A percentile compares a stretch with the other conserved stretches of the same genome.
phyloP scores from a whole-genome alignment of 805 yeast genomes.

The Candida argentea region DNA sequence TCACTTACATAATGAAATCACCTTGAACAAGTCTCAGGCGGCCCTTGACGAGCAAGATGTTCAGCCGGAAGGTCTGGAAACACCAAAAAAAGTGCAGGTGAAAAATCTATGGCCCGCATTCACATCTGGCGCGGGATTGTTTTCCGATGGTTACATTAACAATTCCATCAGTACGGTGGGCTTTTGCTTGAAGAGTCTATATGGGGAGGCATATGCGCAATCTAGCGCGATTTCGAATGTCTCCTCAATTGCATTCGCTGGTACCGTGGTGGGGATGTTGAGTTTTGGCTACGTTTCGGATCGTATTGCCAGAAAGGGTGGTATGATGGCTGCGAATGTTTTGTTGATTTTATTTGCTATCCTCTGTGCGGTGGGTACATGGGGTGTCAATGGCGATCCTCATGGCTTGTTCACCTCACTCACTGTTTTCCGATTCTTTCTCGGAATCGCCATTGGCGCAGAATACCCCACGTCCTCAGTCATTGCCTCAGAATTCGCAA shows the following conservation, averaged over 20 bases:
- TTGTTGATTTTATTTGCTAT: conserved; percentile 72
- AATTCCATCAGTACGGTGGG: conserved; percentile 73
- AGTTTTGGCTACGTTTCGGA: conserved; percentile 76
- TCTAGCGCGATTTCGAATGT: conserved; percentile 73
- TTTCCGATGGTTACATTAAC: conserved; percentile 89
- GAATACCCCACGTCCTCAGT: conserved; percentile 93
- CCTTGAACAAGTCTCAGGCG: conserved; percentile 19
- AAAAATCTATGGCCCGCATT: conserved; percentile 22
- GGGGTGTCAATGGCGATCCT: conserved; percentile 69
- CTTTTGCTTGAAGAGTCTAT: conserved; percentile 56
- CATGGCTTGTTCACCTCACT: conserved; percentile 76
- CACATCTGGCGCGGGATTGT: conserved; percentile 79
- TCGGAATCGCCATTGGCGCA: conserved; percentile 90
- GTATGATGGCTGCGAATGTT: conserved; percentile 71
- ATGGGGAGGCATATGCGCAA: conserved; percentile 49
- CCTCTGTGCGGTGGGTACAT: conserved; percentile 49
- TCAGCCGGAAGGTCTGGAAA: conserved; percentile 4
- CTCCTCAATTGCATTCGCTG: conserved; percentile 82
- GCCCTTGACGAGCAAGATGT: conserved; percentile 9
- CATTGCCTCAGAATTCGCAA: conserved; percentile 87
- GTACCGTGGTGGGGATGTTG: conserved; percentile 83
- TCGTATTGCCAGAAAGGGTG: conserved; percentile 66
- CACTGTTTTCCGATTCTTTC: conserved; percentile 74
- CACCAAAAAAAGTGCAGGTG: conserved; percentile 8
- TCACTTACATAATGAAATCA: conserved; percentile 33